Evolutionary conservation across 2,329 filamentous ascomycete genomes (phyloP), one percentile per base, ranked within the genome.

Genomic region (Trichoderma atrobrunneum): DNA sequence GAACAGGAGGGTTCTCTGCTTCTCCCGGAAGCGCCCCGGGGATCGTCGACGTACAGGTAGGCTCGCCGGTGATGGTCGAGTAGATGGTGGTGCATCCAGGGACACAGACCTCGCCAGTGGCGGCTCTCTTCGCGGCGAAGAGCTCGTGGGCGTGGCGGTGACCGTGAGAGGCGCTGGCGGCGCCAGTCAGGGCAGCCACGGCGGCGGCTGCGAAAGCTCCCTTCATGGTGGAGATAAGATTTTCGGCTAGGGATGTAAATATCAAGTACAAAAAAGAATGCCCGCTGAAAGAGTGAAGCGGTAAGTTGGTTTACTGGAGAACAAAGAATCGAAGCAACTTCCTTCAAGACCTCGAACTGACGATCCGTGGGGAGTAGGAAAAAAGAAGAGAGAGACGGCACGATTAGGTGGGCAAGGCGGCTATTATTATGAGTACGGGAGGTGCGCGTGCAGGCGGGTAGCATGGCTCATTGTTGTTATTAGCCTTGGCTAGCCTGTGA

Each of bases 221-320:
- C 91, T 93, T 96, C 93, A 96, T 96, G 56, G 80, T 92, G 85
- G 80, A 77, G 73, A 48, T 30, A 74, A 75, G 74, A 78, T 18
- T 75, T 66, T 67, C 60, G 74, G 28, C 43, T 62, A 71, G 32
- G 34, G 54, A 71, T 18, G 26, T 63, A 28, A 69, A 54, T 48
- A 70, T 39, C 39, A 67, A 73, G 65, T 32, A 70, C 61, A 73
- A 73, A 70, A 74, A 92, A 84, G 90, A 93, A 86, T 90, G 91
- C 89, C 92, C 92, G 92, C 92, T 94, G 85, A 95, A 94, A 82
- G 93, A 93, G 90, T 93, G 92, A 93, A 93, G 91, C 91, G 91
- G 91, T 91, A 77, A 79, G 83, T 86, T 80, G 77, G 78, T 74
- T 76, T 77, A 78, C 80, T 80, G 80, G 78, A 78, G 81, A 85